Percentiles rank a stretch among this genome's conserved stretches.
These are phyloP conservation scores for Candida wancherniae DNA, from an alignment of 805 yeast species.

Conservation along the genomic window DNA sequence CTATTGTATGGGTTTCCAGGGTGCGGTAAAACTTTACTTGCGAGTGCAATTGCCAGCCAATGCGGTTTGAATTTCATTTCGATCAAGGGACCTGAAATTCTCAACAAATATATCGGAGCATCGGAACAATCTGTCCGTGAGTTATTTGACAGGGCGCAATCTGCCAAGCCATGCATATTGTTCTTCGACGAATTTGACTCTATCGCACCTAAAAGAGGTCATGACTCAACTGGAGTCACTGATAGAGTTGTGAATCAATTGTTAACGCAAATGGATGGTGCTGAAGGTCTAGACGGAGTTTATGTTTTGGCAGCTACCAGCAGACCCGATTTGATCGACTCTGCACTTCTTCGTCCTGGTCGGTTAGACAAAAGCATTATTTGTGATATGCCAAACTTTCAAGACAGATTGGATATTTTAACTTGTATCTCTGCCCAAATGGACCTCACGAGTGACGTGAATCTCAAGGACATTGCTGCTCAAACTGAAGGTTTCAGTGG, in stretches of 20 bases:
- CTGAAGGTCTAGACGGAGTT: constrained; percentile 95
- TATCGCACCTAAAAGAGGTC: constrained; percentile 96
- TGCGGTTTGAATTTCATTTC: constrained; percentile 92
- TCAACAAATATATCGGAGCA: constrained; percentile 95
- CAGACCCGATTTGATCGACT: constrained; percentile 92
- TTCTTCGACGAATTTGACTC: constrained; percentile 97
- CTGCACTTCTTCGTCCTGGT: constrained; percentile 93
- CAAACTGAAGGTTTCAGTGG: constrained; percentile 79
- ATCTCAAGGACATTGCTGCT: constrained; percentile 50
- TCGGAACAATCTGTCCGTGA: constrained; percentile 94
- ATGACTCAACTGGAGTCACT: constrained; percentile 95
- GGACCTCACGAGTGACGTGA: constrained; percentile 47
- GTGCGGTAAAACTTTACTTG: constrained; percentile 90
- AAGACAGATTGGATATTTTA: constrained; percentile 73
- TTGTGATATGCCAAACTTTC: constrained; percentile 76
- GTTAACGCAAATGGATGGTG: constrained; percentile 98
- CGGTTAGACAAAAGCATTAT: constrained; percentile 88
- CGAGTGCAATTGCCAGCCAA: constrained; percentile 89
- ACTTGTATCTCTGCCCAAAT: constrained; percentile 55
- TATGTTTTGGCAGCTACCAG: constrained; percentile 95
- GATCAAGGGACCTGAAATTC: constrained; percentile 91
- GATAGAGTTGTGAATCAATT: constrained; percentile 96
- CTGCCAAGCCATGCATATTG: constrained; percentile 89
- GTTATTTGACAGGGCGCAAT: constrained; percentile 87
- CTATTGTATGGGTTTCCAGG: constrained; percentile 95